These are phyloP conservation scores for Onygena corvina DNA, from an alignment of 2,329 filamentous ascomycete species.

Conservation along the genomic window DNA sequence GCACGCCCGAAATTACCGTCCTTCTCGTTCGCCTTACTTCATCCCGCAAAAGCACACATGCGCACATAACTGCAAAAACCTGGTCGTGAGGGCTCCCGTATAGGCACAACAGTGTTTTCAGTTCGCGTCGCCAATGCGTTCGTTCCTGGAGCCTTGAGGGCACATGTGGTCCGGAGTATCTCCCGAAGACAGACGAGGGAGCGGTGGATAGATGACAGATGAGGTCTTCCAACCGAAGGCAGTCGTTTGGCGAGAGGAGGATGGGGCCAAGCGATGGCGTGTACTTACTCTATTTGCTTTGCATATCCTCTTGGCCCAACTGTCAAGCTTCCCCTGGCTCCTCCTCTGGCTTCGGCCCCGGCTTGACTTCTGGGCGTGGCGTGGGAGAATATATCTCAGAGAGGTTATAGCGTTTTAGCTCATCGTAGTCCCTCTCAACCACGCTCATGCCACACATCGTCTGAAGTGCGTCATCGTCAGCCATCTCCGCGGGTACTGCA, in stretches of 20 bases:
- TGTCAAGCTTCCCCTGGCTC: neutral
- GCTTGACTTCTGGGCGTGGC: slow-evolving; percentile 16
- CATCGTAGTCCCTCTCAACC: slow-evolving; percentile 47
- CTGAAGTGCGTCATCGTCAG: slow-evolving; percentile 26
- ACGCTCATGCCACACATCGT: slow-evolving; percentile 54
- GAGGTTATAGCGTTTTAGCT: slow-evolving; percentile 51
- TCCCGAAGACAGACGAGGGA: neutral
- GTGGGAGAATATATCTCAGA: slow-evolving; percentile 48
- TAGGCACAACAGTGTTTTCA: slow-evolving; percentile 1
- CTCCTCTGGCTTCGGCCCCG: neutral
- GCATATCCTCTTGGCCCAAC: neutral
- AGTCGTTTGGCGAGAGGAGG: neutral
- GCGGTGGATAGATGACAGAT: neutral
- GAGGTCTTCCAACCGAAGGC: neutral
- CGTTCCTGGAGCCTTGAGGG: neutral
- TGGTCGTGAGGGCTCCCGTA: neutral
- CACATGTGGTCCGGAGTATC: neutral
- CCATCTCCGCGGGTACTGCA: slow-evolving; percentile 1
- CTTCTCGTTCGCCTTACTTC: neutral
- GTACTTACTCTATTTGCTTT: neutral
- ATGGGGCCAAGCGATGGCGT: neutral
- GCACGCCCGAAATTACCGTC: slow-evolving; percentile 1
- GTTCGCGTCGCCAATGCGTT: slow-evolving; percentile 5
- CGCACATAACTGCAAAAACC: too few species aligned
- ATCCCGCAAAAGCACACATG: neutral